Conservation (phyloP, 768 basidiomycete species). For the Tephrocybe rancida region DNA sequence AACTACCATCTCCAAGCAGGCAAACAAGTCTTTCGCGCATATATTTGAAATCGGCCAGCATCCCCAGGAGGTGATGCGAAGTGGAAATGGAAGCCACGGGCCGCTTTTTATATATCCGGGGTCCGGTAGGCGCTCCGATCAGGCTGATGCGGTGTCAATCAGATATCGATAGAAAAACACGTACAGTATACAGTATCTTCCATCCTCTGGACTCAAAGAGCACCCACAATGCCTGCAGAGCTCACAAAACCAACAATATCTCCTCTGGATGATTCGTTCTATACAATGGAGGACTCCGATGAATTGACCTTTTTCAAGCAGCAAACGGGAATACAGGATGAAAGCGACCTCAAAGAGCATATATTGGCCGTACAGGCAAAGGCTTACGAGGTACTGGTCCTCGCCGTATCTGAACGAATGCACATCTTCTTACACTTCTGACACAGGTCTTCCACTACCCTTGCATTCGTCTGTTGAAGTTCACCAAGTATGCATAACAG, state of each 20-base stretch:
- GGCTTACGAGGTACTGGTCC: constrained; percentile 22
- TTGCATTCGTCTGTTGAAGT: constrained; percentile 38
- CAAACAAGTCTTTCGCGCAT: too few relatives aligned
- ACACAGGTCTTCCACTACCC: constrained; percentile 36
- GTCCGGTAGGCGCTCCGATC: too few relatives aligned
- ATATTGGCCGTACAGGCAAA: constrained; percentile 38
- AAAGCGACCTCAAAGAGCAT: constrained; percentile 39
- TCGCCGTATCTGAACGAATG: background rate
- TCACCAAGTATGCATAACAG: constrained; percentile 27
- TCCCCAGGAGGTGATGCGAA: too few relatives aligned
- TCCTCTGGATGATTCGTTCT: constrained; percentile 25
- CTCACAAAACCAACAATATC: background rate
- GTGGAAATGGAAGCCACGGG: too few relatives aligned
- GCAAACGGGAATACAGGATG: constrained; percentile 37
- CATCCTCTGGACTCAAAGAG: too few relatives aligned
- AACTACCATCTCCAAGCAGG: too few relatives aligned
- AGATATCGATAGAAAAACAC: too few relatives aligned
- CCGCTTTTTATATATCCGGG: too few relatives aligned
- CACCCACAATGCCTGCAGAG: background rate
- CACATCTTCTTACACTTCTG: background rate
- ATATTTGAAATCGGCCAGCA: too few relatives aligned
- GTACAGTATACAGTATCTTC: too few relatives aligned
- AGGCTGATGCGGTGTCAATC: too few relatives aligned
- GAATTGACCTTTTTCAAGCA: constrained; percentile 36
- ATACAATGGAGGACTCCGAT: constrained; percentile 25